A percentile compares a stretch with the other conserved stretches of the same genome.
These are phyloP conservation scores for Lodderomyces margitis DNA, from an alignment of 1,139 yeast genomes.

Conservation along the genomic window DNA sequence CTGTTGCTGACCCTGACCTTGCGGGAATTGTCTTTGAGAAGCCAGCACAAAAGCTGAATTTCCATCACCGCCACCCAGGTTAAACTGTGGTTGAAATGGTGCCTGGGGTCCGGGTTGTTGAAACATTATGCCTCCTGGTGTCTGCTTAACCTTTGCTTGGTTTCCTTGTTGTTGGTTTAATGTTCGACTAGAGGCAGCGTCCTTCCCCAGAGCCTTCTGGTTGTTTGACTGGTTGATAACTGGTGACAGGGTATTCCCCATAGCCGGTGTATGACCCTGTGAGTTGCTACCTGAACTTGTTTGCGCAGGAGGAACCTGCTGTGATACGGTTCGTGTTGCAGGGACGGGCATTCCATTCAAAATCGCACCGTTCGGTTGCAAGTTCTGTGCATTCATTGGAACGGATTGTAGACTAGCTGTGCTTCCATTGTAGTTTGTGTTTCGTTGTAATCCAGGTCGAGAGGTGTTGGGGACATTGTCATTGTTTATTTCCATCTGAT, in stretches of 20 bases:
- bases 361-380: neutral
- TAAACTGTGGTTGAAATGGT: slow-evolving; percentile 2
- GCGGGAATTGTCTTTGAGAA: slow-evolving; percentile 2
- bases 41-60: neutral
- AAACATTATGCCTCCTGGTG: neutral
- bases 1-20: slow-evolving; percentile 2
- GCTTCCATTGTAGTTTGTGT: slow-evolving; percentile 11
- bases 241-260: slow-evolving; percentile 10
- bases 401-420: slow-evolving; percentile 8
- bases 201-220: neutral
- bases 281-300: slow-evolving; percentile 12
- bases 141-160: neutral
- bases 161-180: neutral
- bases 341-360: neutral
- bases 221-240: neutral
- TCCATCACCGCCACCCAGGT: neutral
- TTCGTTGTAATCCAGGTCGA: slow-evolving; percentile 13
- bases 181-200: neutral
- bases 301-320: slow-evolving; percentile 3
- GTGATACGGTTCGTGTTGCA: neutral
- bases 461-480: neutral
- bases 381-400: slow-evolving; percentile 2
- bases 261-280: slow-evolving; percentile 17
- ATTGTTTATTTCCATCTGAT: neutral
- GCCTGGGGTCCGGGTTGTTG: slow-evolving; percentile 2